Evolutionary conservation across 1,284 basidiomycete species (phyloP), one percentile per base, ranked within the genome.

Genomic region (Ganoderma multipileum): DNA sequence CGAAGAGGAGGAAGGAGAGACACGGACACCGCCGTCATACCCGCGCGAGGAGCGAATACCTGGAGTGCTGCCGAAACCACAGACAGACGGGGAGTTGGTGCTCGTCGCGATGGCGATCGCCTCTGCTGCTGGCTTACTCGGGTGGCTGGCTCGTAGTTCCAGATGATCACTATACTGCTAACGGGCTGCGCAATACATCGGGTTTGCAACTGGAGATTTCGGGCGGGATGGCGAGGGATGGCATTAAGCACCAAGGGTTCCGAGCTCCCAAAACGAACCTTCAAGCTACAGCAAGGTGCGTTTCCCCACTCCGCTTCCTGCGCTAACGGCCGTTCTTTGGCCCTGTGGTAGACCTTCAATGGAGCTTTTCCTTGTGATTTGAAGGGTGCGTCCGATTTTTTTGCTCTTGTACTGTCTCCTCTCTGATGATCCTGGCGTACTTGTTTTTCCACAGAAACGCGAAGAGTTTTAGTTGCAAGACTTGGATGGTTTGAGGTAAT

Each of bases 141-240:
- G 78, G 4, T 78, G 75, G 77, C 41, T 77, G 42, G 75, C 73
- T 30, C 70, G 77, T 47, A 75, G 74, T 70, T 75, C 73, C 28
- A 73, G 74, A 64, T 74, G 55, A 71, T 39, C 18, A 28, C 54
- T 2, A 14, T 39, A 36, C 20, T 58, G 55, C 36, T 36, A 33
- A 58, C 33, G 16, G 16, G n/a, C n/a, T 39, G 26, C 36, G 54
- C 38, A 64, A 68, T 66, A 63, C 59, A 67, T 63, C 66, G 61
- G 66, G 52, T 63, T 62, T 52, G 61, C 58, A 44, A 42, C 54
- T 47, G 41, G 41, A 42, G 41, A 42, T 42, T 62, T n/a, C 38
- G 12, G 28, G 7, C 18, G 36, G 36, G 36, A 36, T 36, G 36
- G 5, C n/a, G 33, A 5, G 33, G 36, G 4, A 18, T 55, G 11